These are phyloP conservation scores for Chlorella vulgaris DNA, from an alignment of 139 green algal genomes.

Conservation along the genomic window DNA sequence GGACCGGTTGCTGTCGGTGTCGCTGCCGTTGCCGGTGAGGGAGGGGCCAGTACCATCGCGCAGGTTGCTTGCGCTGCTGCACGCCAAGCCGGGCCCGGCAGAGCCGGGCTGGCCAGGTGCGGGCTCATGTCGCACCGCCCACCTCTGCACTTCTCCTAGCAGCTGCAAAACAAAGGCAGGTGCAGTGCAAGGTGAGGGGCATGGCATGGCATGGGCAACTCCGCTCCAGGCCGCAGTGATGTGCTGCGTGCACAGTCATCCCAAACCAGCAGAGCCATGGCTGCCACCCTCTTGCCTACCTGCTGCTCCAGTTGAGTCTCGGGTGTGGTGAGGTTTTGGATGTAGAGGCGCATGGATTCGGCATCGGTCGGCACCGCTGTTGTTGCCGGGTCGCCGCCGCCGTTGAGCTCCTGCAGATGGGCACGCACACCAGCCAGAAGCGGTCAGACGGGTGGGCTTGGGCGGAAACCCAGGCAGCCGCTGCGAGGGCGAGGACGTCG, in stretches of 20 bases:
- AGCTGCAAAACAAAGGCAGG: no score
- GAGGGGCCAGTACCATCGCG: neutral
- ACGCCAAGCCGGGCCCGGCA: neutral
- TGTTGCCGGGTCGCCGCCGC: neutral
- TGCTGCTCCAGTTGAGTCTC: conserved; percentile 23
- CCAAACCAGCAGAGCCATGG: no score
- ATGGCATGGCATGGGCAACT: neutral
- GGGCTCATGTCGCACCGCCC: neutral
- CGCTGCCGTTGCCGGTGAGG: neutral
- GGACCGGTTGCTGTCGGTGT: neutral
- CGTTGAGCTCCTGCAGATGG: neutral
- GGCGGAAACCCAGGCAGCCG: no score
- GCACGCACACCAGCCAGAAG: neutral
- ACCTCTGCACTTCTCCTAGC: neutral
- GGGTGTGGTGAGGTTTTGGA: neutral
- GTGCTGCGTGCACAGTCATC: neutral
- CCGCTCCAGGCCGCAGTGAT: neutral
- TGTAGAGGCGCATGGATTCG: conserved; percentile 2
- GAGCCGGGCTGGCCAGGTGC: no score
- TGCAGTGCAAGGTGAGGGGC: no score
- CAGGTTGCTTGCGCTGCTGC: conserved; percentile 17
- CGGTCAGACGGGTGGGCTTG: neutral
- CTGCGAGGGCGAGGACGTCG: no score
- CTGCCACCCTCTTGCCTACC: no score
- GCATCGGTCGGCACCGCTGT: neutral